Conservation (phyloP, 495 filamentous ascomycete genomes). For the Amorphotheca resinae region DNA sequence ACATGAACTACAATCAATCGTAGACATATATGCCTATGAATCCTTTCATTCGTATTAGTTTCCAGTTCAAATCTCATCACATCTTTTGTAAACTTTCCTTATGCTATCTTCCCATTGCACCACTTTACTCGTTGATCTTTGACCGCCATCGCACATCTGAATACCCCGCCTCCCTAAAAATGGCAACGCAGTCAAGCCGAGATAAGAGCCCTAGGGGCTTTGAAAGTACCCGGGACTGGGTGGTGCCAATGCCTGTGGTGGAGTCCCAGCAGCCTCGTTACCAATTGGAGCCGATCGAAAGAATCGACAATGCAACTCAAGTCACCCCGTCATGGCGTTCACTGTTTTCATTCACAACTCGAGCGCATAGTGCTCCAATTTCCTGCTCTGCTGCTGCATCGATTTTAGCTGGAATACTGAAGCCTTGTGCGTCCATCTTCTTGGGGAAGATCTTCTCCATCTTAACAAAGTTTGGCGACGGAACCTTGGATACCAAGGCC, state of each 20-base stretch:
- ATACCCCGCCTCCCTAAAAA: too few species aligned
- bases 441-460: constrained; percentile 65
- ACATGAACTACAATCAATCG: too few species aligned
- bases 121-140: too few species aligned
- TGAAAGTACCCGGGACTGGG: not conserved
- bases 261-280: not conserved
- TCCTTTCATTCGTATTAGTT: too few species aligned
- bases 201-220: not conserved
- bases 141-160: too few species aligned
- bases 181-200: not conserved
- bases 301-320: not conserved
- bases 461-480: constrained; percentile 53
- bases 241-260: not conserved
- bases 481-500: constrained; percentile 31
- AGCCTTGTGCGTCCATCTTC: constrained; percentile 54
- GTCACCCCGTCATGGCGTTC: constrained; percentile 11
- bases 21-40: too few species aligned
- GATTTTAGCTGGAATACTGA: constrained; percentile 35
- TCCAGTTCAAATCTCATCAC: not conserved
- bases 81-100: not conserved
- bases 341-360: constrained; percentile 63
- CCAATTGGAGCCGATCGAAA: not conserved
- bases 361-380: constrained; percentile 43
- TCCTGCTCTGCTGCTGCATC: not conserved
- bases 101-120: not conserved